These are phyloP conservation scores for Tolypocladium nubicola DNA, from an alignment of 2,329 filamentous ascomycete species.

Conservation along the genomic window DNA sequence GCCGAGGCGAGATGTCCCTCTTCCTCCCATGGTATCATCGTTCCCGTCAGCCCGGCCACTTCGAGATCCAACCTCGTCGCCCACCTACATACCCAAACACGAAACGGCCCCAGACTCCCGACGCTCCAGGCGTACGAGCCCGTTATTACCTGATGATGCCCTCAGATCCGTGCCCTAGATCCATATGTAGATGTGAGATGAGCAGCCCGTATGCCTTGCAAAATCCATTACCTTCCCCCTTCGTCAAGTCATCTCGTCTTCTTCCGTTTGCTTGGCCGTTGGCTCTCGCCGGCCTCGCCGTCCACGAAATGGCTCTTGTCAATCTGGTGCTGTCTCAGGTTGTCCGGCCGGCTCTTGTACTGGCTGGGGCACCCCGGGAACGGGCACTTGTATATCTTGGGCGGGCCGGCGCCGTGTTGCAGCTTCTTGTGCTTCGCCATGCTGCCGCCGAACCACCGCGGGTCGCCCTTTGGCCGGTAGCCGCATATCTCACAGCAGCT, in stretches of 20 bases:
- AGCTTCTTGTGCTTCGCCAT: constrained; percentile 49
- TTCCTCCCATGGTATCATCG: not conserved
- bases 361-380: constrained; percentile 43
- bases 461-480: constrained; percentile 44
- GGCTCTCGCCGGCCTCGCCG: constrained; percentile 21
- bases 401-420: constrained; percentile 38
- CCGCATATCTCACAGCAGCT: constrained; percentile 40
- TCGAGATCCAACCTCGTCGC: not conserved
- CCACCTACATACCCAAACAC: not conserved
- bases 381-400: constrained; percentile 40
- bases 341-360: constrained; percentile 46
- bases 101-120: not conserved
- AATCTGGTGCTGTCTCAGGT: constrained; percentile 44
- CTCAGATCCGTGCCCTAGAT: not conserved
- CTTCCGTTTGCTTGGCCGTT: constrained; percentile 37
- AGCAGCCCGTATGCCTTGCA: not conserved
- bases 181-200: not conserved
- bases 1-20: not conserved
- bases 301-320: constrained; percentile 46
- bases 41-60: not conserved
- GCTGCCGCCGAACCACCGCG: constrained; percentile 47
- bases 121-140: not conserved
- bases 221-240: not conserved
- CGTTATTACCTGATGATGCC: not conserved
- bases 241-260: constrained; percentile 18